Evolutionary conservation across 2,329 filamentous ascomycete genomes (phyloP).

Genomic region (Cladosporium sp.): DNA sequence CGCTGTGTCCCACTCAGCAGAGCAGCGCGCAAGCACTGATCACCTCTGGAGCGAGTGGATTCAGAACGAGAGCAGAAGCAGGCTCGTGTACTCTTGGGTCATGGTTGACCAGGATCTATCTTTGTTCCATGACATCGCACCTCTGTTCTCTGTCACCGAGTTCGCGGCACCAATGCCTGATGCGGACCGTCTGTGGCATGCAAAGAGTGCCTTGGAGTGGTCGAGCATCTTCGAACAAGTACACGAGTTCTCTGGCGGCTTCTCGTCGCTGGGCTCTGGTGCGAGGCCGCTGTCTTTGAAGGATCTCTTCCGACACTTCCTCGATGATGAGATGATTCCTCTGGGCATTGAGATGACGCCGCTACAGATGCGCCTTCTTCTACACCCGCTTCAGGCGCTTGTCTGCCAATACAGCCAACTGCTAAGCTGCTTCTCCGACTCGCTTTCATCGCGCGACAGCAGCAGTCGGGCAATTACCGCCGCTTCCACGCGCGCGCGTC

Average conservation of each 20-base stretch:
- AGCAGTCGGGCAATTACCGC: constrained; percentile 50
- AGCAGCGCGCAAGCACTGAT: constrained; percentile 45
- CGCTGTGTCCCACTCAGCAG: constrained; percentile 43
- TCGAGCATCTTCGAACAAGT: constrained; percentile 54
- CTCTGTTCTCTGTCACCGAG: constrained; percentile 61
- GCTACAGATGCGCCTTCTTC: constrained; percentile 59
- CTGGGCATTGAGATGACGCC: constrained; percentile 49
- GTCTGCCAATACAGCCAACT: constrained; percentile 62
- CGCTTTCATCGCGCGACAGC: constrained; percentile 41
- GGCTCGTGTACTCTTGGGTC: constrained; percentile 69
- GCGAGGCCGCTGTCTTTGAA: constrained; percentile 55
- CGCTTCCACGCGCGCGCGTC: constrained; percentile 54
- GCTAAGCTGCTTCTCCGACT: constrained; percentile 60
- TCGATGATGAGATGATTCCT: constrained; percentile 57
- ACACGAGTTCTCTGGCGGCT: constrained; percentile 51
- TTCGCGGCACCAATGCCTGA: constrained; percentile 61
- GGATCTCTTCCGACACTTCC: constrained; percentile 63
- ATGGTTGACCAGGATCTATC: constrained; percentile 69
- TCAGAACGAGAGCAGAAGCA: constrained; percentile 58
- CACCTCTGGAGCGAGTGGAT: constrained; percentile 61
- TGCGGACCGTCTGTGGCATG: constrained; percentile 59
- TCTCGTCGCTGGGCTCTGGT: constrained; percentile 50
- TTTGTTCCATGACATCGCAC: constrained; percentile 59
- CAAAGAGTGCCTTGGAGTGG: constrained; percentile 57
- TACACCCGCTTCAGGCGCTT: constrained; percentile 63